phyloP scores from a whole-genome alignment of 2,329 filamentous ascomycete genomes.

The Gaeumannomyces sp. region DNA sequence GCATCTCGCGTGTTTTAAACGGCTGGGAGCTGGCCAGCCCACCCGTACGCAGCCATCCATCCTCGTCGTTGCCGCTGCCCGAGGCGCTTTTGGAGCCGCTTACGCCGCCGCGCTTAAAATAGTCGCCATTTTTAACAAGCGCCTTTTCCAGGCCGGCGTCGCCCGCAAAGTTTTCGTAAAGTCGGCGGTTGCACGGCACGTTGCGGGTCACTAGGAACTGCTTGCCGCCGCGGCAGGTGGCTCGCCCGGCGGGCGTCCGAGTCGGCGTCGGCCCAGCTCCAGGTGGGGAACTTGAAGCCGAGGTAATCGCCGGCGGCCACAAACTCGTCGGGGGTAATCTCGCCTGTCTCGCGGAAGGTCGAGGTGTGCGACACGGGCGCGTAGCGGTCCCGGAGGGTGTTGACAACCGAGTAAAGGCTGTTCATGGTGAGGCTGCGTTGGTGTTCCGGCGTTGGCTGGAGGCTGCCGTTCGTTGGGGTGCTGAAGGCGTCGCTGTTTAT shows the following conservation, averaged over 20 bases:
- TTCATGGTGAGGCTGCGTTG: too few relatives aligned
- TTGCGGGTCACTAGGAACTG: slow-evolving; percentile 94
- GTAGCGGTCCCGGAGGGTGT: slow-evolving; percentile 85
- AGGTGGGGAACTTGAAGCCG: slow-evolving; percentile 97
- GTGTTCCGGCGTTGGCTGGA: too few relatives aligned
- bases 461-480: not conserved
- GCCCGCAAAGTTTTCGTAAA: slow-evolving; percentile 90
- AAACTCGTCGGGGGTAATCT: slow-evolving; percentile 97
- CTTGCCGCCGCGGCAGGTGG: slow-evolving; percentile 80
- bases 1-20: slow-evolving; percentile 70
- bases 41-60: slow-evolving; percentile 88
- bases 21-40: slow-evolving; percentile 70
- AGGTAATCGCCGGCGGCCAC: slow-evolving; percentile 93
- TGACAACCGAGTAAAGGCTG: slow-evolving; percentile 78
- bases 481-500: too few relatives aligned
- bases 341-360: slow-evolving; percentile 86
- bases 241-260: slow-evolving; percentile 69
- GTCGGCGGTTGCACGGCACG: slow-evolving; percentile 84
- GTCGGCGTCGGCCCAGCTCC: slow-evolving; percentile 91
- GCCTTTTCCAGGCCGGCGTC: slow-evolving; percentile 82
- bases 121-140: slow-evolving; percentile 73
- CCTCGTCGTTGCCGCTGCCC: slow-evolving; percentile 54
- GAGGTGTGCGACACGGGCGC: slow-evolving; percentile 85
- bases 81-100: slow-evolving; percentile 21
- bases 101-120: slow-evolving; percentile 41